Base-by-base conservation (phyloP, 257 asterid genomes). In the Cinchona pubescens region DNA sequence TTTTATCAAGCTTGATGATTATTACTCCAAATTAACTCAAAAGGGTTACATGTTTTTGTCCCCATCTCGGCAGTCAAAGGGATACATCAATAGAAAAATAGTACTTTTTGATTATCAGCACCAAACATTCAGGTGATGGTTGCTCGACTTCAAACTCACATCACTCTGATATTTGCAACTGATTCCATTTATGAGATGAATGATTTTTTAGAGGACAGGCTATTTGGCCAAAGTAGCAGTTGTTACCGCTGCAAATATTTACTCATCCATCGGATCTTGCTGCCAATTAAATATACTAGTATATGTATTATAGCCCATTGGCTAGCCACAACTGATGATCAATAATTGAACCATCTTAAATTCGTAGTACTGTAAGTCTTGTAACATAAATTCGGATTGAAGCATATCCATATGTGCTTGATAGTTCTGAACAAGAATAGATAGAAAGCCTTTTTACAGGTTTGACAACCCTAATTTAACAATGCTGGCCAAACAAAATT, bases 181-280 rank as follows among this genome's bases (percentile, higher is more conserved):
- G 73, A 75, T 16, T 69, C 43, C 58, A 67, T 53, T 60, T 42
- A 53, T 76, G 56, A 67, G 12, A n/a, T 43, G 65, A 71, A 55
- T 34, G 51, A 23, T 42, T 32, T 71, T 16, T 27, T 25, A 59
- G 65, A 59, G 19, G 21, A 59, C 37, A 58, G 48, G 69, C 15
- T 53, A 3, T 11, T 56, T 21, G 34, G 30, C 42, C 68, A 30
- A 27, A 25, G 45, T 40, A 75, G 48, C 59, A 55, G 46, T 38
- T 67, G 79, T 62, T 55, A 42, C 56, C 37, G 74, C 35, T 38
- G 74, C 74, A 67, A 68, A 67, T 30, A 76, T 76, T 55, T 35
- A 76, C 67, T 43, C 53, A 43, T 18, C 53, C 9, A 40, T 35
- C 72, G 34, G 40, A 34, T 67, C 21, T n/a, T 9, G 21, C 69